Conservation (phyloP, 768 basidiomycete genomes). For the Hericium rajendrae region DNA sequence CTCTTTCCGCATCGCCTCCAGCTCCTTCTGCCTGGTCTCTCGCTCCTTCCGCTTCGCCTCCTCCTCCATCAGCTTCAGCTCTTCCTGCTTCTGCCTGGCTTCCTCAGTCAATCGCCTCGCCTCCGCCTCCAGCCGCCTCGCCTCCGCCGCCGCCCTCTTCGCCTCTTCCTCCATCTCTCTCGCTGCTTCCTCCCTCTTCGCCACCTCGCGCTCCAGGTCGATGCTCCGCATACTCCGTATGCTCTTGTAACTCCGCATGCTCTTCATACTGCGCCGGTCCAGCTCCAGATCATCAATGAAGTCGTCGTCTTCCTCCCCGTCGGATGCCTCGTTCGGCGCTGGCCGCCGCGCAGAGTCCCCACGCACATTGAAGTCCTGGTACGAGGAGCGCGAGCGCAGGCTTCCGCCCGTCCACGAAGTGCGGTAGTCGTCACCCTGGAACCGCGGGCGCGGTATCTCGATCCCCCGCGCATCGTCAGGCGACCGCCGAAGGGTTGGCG, state of each 20-base stretch:
- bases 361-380: slow-evolving; percentile 4
- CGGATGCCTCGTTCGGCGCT: slow-evolving; percentile 3
- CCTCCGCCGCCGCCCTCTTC: slow-evolving; percentile 18
- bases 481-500: slow-evolving; percentile 4
- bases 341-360: slow-evolving; percentile 7
- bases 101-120: slow-evolving; percentile 13
- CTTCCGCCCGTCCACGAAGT: slow-evolving; percentile 6
- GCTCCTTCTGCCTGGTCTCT: slow-evolving; percentile 16
- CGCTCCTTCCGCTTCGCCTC: slow-evolving; percentile 14
- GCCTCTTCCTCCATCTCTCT: slow-evolving; percentile 6
- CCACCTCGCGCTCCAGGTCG: slow-evolving; percentile 14
- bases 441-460: slow-evolving; percentile 8
- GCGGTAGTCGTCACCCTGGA: slow-evolving; percentile 8
- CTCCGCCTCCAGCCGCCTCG: slow-evolving; percentile 26
- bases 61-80: slow-evolving; percentile 16
- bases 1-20: slow-evolving; percentile 15
- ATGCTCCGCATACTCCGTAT: slow-evolving; percentile 8
- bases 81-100: slow-evolving; percentile 14
- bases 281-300: slow-evolving; percentile 7
- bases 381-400: slow-evolving; percentile 12
- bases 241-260: slow-evolving; percentile 8
- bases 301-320: slow-evolving; percentile 8
- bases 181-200: slow-evolving; percentile 11
- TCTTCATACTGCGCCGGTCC: slow-evolving; percentile 6
- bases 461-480: slow-evolving; percentile 13